A percentile compares a stretch with the other conserved stretches of the same genome.
These are phyloP conservation scores for Pseudogymnoascus verrucosus DNA, from an alignment of 2,329 filamentous ascomycete species.

Conservation along the genomic window DNA sequence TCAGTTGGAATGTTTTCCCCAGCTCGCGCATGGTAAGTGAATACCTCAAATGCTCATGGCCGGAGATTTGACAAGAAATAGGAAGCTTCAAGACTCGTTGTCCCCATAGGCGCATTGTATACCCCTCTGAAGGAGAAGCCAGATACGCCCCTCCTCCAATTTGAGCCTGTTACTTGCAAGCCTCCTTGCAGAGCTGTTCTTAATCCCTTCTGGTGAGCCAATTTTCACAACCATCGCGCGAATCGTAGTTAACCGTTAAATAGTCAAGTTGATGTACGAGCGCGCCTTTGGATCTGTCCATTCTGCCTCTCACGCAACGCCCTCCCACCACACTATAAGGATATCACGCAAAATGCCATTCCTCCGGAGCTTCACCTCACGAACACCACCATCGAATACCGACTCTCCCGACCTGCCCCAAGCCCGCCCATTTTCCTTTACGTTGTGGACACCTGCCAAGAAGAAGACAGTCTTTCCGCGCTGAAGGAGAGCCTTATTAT, in stretches of 20 bases:
- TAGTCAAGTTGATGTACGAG: conserved; percentile 76
- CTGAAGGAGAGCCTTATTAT: conserved; percentile 81
- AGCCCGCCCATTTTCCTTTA: conserved; percentile 80
- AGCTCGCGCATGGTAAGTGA: conserved; percentile 84
- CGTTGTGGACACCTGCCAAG: conserved; percentile 81
- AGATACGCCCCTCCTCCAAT: conserved; percentile 80
- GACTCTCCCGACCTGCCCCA: conserved; percentile 72
- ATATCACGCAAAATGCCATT: conserved; percentile 76
- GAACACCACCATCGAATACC: conserved; percentile 87
- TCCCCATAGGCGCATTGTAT: conserved; percentile 92
- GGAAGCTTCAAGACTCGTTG: conserved; percentile 91
- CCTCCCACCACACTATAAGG: conserved; percentile 80
- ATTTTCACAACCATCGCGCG: conserved; percentile 16
- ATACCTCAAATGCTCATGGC: conserved; percentile 6
- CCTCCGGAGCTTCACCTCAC: conserved; percentile 73
- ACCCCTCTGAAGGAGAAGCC: conserved; percentile 93
- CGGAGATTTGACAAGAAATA: conserved; percentile 34
- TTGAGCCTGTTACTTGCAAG: conserved; percentile 96
- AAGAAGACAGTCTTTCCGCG: conserved; percentile 75
- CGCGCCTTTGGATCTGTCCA: conserved; percentile 80
- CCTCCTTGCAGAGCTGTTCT: conserved; percentile 89
- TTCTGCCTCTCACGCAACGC: conserved; percentile 81
- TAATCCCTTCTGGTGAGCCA: conserved; percentile 85
- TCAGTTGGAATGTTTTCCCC: conserved; percentile 98
- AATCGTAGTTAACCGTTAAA: conserved; percentile 20